phyloP scores from a whole-genome alignment of 2,329 filamentous ascomycete species.

The Nothophoma quercina region DNA sequence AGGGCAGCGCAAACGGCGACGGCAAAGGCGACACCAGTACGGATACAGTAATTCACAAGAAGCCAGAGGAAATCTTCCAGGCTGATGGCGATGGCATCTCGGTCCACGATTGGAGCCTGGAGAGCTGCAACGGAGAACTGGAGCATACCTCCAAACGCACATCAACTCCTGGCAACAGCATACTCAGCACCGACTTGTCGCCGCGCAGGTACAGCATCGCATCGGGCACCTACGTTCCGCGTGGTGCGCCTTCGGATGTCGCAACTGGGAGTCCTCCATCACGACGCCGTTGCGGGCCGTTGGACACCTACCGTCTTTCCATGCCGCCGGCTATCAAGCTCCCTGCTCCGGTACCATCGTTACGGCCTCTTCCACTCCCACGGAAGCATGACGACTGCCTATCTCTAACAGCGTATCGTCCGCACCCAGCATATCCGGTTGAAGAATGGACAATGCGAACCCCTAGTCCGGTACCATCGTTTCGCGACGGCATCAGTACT shows the following conservation, averaged over 20 bases:
- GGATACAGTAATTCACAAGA: neutral
- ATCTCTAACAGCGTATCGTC: conserved; percentile 30
- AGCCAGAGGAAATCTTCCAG: neutral
- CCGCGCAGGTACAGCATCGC: conserved; percentile 1
- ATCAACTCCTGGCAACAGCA: neutral
- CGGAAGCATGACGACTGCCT: conserved; percentile 22
- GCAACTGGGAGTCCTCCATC: conserved; percentile 4
- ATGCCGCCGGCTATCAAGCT: conserved; percentile 34
- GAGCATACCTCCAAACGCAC: neutral
- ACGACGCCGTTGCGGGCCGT: conserved; percentile 9
- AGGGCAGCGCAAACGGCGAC: neutral
- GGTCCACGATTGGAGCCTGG: neutral
- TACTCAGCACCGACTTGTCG: neutral
- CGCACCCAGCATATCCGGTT: conserved; percentile 33
- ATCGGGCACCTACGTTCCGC: conserved; percentile 21
- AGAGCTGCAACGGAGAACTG: neutral
- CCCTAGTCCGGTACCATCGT: conserved; percentile 38
- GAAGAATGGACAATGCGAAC: conserved; percentile 38
- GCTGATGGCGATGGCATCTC: neutral
- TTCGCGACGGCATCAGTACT: conserved; percentile 30
- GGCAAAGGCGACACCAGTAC: neutral
- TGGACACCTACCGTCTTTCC: conserved; percentile 30
- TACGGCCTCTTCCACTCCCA: conserved; percentile 27
- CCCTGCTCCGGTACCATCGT: conserved; percentile 18
- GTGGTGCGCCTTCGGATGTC: conserved; percentile 13